These are phyloP conservation scores for Fusarium paranaense DNA, from an alignment of 2,329 filamentous ascomycete species.

Conservation along the genomic window DNA sequence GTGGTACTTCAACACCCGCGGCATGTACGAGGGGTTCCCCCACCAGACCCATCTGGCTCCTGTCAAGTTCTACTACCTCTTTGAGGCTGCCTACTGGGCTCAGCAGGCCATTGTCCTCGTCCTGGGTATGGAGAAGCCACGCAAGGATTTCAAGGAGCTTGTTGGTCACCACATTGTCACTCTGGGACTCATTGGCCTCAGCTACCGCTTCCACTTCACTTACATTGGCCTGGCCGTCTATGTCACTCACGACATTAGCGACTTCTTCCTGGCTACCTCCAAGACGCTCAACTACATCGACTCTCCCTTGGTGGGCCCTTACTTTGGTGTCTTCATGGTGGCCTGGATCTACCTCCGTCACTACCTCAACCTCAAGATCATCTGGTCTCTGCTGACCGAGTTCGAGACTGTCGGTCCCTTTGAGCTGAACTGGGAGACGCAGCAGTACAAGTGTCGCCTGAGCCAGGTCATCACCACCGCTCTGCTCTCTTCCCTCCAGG, in stretches of 20 bases:
- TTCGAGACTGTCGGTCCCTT: slow-evolving; percentile 81
- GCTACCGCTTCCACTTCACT: slow-evolving; percentile 96
- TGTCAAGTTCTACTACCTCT: slow-evolving; percentile 97
- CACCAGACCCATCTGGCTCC: slow-evolving; percentile 81
- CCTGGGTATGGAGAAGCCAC: slow-evolving; percentile 88
- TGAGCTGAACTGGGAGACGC: slow-evolving; percentile 79
- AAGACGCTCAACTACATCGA: slow-evolving; percentile 94
- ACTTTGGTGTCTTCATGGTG: slow-evolving; percentile 84
- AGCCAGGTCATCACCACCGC: slow-evolving; percentile 74
- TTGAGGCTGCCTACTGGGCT: slow-evolving; percentile 94
- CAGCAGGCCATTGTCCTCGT: slow-evolving; percentile 92
- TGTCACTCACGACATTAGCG: slow-evolving; percentile 92
- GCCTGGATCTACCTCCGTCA: slow-evolving; percentile 93
- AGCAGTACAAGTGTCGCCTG: slow-evolving; percentile 82
- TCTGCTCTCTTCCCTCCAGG: slow-evolving; percentile 76
- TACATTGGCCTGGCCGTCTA: slow-evolving; percentile 95
- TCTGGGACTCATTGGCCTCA: slow-evolving; percentile 82
- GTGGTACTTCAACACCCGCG: slow-evolving; percentile 94
- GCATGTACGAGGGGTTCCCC: slow-evolving; percentile 91
- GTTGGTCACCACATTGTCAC: slow-evolving; percentile 93
- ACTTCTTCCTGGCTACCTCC: slow-evolving; percentile 95
- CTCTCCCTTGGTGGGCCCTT: slow-evolving; percentile 80
- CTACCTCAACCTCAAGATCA: slow-evolving; percentile 82
- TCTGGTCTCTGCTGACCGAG: slow-evolving; percentile 80
- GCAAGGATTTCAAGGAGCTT: slow-evolving; percentile 95